Evolutionary conservation across 208 protist genomes (phyloP), one percentile per base, ranked within the genome.

Genomic region (Zelonia costaricensis): DNA sequence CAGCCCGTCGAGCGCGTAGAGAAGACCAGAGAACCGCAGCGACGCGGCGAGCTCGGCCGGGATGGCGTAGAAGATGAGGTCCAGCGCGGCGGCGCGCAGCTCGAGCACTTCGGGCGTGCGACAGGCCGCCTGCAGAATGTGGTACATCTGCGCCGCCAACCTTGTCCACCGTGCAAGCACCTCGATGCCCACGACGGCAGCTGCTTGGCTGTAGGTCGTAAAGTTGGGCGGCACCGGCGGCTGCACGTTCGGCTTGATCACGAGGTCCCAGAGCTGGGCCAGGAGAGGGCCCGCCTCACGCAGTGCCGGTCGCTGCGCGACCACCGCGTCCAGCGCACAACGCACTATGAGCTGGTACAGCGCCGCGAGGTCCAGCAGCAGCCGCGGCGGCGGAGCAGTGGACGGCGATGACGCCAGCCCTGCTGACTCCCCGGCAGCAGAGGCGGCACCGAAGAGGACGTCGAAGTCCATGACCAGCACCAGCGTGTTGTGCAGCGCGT

Each of bases 221-320:
- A 88, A 87, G 53, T 71, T 56, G 3, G 78, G 68, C 25, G 66
- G 46, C 4, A 23, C 47, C 6, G 27, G 31, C 1, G 52, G 59
- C 20, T 52, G 42, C 4, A 42, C 53, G 9, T 83, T 65, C 27
- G 87, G 61, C 33, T 74, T 57, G 15, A 71, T 57, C 4, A 71
- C 56, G 27, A 62, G 25, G 36, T 89, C 86, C 86, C 86, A 92
- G 43, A 85, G 51, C 62, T 92, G 70, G 7, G 76, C 57, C 5
- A 92, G 44, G 1, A 84, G 56, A 0, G 57, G 51, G 20, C 64
- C 65, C 13, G 71, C 33, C 30, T 63, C 54, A 5, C 82, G 82
- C 28, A 92, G 49, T n/a, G 53, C 56, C 9, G 82, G 80, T 16
- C 76, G 79, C 70, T 87, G 86, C 9, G 67, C 73, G n/a, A 77